These are phyloP conservation scores for Scleroderma citrinum DNA, from an alignment of 768 basidiomycete genomes.

Conservation along the genomic window DNA sequence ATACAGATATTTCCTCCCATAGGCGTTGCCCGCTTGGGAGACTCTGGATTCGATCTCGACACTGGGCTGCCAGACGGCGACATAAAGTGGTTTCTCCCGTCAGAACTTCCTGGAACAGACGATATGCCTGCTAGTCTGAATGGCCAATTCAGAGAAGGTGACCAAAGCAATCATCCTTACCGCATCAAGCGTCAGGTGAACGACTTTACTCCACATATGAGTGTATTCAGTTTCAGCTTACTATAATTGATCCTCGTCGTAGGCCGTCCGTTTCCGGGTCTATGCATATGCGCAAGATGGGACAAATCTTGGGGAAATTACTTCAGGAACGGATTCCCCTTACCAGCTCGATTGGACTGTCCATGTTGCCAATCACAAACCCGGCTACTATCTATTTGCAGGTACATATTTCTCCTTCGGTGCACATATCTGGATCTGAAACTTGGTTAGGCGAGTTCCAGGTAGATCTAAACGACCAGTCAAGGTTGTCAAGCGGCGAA, in stretches of 20 bases:
- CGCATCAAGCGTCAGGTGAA: constrained; percentile 27
- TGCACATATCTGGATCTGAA: neutral
- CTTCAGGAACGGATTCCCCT: constrained; percentile 1
- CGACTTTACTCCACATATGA: neutral
- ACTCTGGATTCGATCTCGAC: constrained; percentile 17
- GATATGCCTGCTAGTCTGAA: constrained; percentile 8
- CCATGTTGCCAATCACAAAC: constrained; percentile 31
- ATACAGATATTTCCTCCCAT: constrained; percentile 31
- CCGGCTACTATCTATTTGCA: constrained; percentile 11
- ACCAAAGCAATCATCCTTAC: no score
- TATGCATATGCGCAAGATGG: constrained; percentile 24
- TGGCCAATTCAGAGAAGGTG: constrained; percentile 15
- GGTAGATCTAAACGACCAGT: no score
- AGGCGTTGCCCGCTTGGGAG: constrained; percentile 30
- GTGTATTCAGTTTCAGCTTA: neutral
- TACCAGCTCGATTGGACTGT: constrained; percentile 26
- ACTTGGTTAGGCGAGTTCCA: neutral
- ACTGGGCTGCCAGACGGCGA: constrained; percentile 3
- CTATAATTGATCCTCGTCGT: neutral
- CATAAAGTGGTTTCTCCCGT: constrained; percentile 17
- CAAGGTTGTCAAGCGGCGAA: no score
- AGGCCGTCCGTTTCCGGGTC: constrained; percentile 31
- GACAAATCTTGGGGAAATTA: constrained; percentile 26
- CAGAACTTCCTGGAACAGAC: constrained; percentile 25
- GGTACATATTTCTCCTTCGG: constrained; percentile 5